Evolutionary conservation across 495 filamentous ascomycete genomes (phyloP).

Genomic region (Staphylotrichum tortipilum): DNA sequence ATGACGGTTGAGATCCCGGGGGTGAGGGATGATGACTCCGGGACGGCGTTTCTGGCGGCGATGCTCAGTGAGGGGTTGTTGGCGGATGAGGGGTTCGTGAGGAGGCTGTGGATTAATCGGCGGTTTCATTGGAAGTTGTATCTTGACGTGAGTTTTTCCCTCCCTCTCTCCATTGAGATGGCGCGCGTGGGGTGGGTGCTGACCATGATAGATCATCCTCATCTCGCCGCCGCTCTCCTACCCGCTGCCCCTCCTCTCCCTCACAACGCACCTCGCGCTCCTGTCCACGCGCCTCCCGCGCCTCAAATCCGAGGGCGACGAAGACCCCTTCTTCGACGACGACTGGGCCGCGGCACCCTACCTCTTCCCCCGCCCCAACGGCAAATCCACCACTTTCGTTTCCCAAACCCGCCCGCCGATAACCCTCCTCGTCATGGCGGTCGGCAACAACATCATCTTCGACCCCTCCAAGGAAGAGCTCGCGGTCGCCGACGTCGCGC

Average conservation of each 20-base stretch:
- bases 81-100: constrained; percentile 61
- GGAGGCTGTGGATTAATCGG: constrained; percentile 69
- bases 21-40: constrained; percentile 79
- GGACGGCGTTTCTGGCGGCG: constrained; percentile 74
- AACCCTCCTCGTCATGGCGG: constrained; percentile 79
- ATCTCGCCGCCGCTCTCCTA: constrained; percentile 88
- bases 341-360: constrained; percentile 80
- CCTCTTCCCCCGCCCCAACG: constrained; percentile 54
- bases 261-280: constrained; percentile 94
- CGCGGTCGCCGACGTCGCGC: constrained; percentile 76
- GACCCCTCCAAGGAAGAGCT: constrained; percentile 87
- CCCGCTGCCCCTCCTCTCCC: constrained; percentile 81
- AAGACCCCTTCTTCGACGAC: constrained; percentile 97
- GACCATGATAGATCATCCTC: constrained; percentile 75
- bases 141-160: constrained; percentile 64
- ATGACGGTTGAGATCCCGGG: constrained; percentile 80
- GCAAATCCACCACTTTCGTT: neutral
- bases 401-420: constrained; percentile 54
- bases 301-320: constrained; percentile 73
- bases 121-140: constrained; percentile 95
- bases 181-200: too few relatives aligned
- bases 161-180: neutral
- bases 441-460: constrained; percentile 84
- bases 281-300: constrained; percentile 76
- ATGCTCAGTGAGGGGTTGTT: constrained; percentile 87